Evolutionary conservation across 768 basidiomycete genomes (phyloP), one percentile per base, ranked within the genome.

Genomic region (Podaxis sp.): DNA sequence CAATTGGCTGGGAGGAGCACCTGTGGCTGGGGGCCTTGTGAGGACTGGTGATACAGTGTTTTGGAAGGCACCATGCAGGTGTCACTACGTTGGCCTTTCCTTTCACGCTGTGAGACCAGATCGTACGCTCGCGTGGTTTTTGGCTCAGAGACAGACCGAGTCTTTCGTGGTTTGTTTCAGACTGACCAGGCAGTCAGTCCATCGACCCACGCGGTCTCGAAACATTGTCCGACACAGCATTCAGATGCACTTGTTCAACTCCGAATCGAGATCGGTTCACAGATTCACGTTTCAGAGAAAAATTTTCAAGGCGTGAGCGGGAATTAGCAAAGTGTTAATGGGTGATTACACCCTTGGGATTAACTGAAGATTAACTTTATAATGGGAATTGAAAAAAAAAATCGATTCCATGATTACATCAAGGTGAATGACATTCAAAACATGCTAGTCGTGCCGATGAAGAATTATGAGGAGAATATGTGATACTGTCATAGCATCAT

Each of bases 191-290:
- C 25, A 55, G 11, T 9, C 54, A 13, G 36, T 40, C 3, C 24
- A 19, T 12, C 49, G 12, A 24, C 38, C 33, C 54, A 41, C 19
- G 38, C 54, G 54, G 38, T 22, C 38, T 38, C 33, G 33, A 55
- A 55, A 55, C 54, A 40, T 55, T 38, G 13, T 38, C n/a, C 38
- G 29, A 46, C 54, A 38, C 54, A 55, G 54, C 19, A 55, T 38
- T 37, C 17, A 5, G 8, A 19, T 46, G 5, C 43, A 8, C 17
- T 17, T 46, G 43, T 19, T 46, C 37, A 22, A 37, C 25, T 50
- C 49, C 49, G 54, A 38, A n/a, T 19, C 19, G 9, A 19, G 36
- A 38, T 55, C 54, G 54, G n/a, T 46, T 46, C 43, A n/a, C 43
- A 46, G 4, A 8, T 17, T 46, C 43, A 19, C 22, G 54, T 55